Percentiles rank a stretch among this genome's conserved stretches.
Conservation (phyloP, 331 rosid species). For the Saraca asoca region DNA sequence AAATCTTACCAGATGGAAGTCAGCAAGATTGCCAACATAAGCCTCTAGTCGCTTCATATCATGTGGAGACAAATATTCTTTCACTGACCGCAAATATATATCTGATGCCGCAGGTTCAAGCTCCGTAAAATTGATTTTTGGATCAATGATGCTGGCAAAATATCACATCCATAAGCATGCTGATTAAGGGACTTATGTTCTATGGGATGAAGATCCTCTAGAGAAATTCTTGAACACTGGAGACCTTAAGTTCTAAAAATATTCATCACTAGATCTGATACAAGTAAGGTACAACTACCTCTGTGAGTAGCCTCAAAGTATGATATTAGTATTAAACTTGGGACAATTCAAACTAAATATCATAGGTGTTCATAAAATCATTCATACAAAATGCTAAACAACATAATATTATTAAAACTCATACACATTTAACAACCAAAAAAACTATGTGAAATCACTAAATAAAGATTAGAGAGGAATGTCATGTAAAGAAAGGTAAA, state of each 20-base stretch:
- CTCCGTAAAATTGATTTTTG: constrained; percentile 76
- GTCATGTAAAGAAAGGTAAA: neutral
- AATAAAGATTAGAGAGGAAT: neutral
- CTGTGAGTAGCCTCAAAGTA: no score
- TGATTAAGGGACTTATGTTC: constrained; percentile 29
- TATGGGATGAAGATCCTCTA: constrained; percentile 2
- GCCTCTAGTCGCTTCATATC: constrained; percentile 96
- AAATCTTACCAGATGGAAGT: constrained; percentile 81
- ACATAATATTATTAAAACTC: no score
- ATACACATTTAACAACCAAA: no score
- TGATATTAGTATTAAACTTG: no score
- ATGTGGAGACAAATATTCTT: constrained; percentile 62
- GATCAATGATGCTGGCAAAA: constrained; percentile 81
- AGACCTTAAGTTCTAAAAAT: neutral
- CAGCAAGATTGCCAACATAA: constrained; percentile 74
- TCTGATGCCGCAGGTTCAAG: constrained; percentile 42
- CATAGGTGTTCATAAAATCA: no score
- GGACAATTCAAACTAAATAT: no score
- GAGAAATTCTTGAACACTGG: constrained; percentile 3
- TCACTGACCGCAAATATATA: constrained; percentile 56
- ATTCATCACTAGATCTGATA: neutral
- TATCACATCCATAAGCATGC: constrained; percentile 31
- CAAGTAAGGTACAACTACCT: no score
- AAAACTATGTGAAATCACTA: no score
- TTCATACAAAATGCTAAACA: no score